These are phyloP conservation scores for Mycena albidolilacea DNA, from an alignment of 768 basidiomycete genomes.

Conservation along the genomic window DNA sequence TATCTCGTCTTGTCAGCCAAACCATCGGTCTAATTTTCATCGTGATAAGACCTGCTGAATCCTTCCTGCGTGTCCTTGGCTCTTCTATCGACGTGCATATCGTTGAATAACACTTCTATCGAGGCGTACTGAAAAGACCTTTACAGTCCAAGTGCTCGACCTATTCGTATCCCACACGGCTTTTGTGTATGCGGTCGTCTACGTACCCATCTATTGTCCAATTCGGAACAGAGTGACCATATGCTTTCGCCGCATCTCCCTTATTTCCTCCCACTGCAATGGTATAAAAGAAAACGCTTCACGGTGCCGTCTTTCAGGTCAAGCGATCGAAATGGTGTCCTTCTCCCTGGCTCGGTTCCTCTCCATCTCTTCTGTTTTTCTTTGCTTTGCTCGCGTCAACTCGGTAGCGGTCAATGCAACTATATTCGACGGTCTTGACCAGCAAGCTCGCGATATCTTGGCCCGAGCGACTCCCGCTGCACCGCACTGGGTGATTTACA, in stretches of 20 bases:
- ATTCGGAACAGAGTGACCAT: background rate
- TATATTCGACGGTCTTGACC: conserved; percentile 44
- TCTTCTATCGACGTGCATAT: background rate
- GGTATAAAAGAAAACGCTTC: conserved; percentile 18
- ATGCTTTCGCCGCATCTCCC: conserved; percentile 1
- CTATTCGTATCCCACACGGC: conserved; percentile 6
- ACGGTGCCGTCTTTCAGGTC: background rate
- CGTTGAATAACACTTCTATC: background rate
- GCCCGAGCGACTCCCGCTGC: conserved; percentile 58
- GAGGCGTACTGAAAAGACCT: conserved; percentile 6
- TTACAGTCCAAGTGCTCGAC: conserved; percentile 7
- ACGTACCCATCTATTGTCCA: background rate
- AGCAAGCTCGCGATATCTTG: conserved; percentile 51
- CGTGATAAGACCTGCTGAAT: background rate
- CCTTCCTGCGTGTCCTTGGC: background rate
- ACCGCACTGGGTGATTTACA: conserved; percentile 63
- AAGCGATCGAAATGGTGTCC: conserved; percentile 15
- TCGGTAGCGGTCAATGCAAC: conserved; percentile 9
- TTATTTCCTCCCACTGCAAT: background rate
- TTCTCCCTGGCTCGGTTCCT: conserved; percentile 9
- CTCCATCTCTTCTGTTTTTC: background rate
- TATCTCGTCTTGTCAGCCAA: background rate
- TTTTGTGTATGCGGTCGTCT: background rate
- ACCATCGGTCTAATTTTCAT: background rate
- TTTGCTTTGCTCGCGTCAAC: conserved; percentile 7